Base-by-base conservation (phyloP, 768 basidiomycete genomes). In the Udeniomyces megalosporus region DNA sequence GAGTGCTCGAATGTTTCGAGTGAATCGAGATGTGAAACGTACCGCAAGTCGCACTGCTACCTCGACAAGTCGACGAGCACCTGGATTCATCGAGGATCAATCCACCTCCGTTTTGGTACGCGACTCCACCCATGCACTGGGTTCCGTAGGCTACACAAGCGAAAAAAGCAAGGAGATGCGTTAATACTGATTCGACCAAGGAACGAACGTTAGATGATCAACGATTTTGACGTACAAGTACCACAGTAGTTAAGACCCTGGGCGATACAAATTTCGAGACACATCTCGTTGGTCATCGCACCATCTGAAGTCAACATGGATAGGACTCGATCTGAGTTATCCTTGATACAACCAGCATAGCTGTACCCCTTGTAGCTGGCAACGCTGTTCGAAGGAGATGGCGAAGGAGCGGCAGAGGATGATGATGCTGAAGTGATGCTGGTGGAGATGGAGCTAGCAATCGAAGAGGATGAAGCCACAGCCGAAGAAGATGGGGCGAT, bases 261-360 rank as follows among this genome's bases (percentile, higher is more conserved):
- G 15, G 32, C 32, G 0, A 20, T 0, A 28, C 63, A 65, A 20
- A 28, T 47, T 45, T 47, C 53, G 7, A 51, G 35, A 31, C 63
- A 65, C 3, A 31, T n/a, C 24, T 54, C 44, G 32, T 53, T 60
- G n/a, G 63, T 65, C 58, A 65, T 59, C 0, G 34, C 22, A 1
- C 45, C 10, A 28, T 50, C 22, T 6, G 38, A 8, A 8, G 35
- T 29, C 7, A 31, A 46, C 6, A 32, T 17, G 17, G 58, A 11
- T 10, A 35, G 26, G 12, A n/a, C 20, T 50, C 31, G 46, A 17
- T 24, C 22, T 15, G 44, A 47, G 31, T 32, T 17, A 17, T 42
- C 38, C 38, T 42, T 8, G 17, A 42, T 17, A 17, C 38, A 42
- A 8, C 38, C 38, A 17, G 17, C 10, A n/a, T 6, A 34, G 51